Evolutionary conservation across 2,329 filamentous ascomycete genomes (phyloP).

Genomic region (Hymenoscyphus repandus): DNA sequence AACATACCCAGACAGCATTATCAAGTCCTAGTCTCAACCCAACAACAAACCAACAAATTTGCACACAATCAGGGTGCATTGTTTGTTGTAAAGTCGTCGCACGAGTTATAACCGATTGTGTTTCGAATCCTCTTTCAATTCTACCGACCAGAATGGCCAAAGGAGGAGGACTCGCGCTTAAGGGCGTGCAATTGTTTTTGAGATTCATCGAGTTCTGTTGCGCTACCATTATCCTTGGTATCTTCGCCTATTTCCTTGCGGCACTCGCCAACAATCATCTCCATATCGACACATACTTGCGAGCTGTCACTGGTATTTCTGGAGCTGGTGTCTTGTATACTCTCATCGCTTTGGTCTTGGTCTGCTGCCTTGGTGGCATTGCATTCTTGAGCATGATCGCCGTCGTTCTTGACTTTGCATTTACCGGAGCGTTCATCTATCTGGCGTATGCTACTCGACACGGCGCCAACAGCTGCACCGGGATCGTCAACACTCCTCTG

Average conservation of each 20-base stretch:
- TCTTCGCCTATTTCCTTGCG: slow-evolving; percentile 82
- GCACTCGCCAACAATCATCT: slow-evolving; percentile 61
- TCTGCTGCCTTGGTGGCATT: slow-evolving; percentile 75
- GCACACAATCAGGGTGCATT: not conserved
- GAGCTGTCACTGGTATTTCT: slow-evolving; percentile 73
- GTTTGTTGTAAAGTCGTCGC: not conserved
- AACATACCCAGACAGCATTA: too few species aligned
- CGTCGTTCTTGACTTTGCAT: slow-evolving; percentile 71
- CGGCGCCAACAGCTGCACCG: slow-evolving; percentile 62
- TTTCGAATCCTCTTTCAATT: not conserved
- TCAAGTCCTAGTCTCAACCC: too few species aligned
- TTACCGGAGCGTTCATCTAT: slow-evolving; percentile 74
- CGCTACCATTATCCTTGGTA: slow-evolving; percentile 66
- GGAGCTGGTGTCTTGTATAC: slow-evolving; percentile 73
- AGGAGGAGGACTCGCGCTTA: slow-evolving; percentile 60
- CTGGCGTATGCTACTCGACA: slow-evolving; percentile 69
- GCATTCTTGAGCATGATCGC: slow-evolving; percentile 67
- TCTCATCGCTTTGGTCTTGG: slow-evolving; percentile 63
- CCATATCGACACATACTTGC: slow-evolving; percentile 57
- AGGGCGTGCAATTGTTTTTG: slow-evolving; percentile 63
- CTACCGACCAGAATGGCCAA: slow-evolving; percentile 46
- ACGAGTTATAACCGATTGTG: not conserved
- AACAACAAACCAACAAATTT: too few species aligned
- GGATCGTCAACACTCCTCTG: slow-evolving; percentile 60
- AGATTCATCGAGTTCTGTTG: slow-evolving; percentile 70